phyloP scores from a whole-genome alignment of 2,329 filamentous ascomycete genomes.

The Colletotrichum euphorbiae region DNA sequence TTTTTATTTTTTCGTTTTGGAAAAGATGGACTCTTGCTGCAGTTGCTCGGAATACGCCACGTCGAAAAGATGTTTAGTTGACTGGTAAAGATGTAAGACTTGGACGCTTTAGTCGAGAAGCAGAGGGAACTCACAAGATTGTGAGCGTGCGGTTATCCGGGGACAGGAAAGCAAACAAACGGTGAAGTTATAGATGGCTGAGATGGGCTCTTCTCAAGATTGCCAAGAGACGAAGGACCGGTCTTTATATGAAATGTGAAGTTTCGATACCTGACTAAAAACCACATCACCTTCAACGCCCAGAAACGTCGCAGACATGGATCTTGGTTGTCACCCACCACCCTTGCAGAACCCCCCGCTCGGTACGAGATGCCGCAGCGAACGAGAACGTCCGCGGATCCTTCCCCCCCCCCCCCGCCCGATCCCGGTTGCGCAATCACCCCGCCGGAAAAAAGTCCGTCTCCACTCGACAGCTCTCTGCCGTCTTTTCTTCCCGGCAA shows the following conservation, averaged over 20 bases:
- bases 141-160: neutral
- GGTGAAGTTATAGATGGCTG: neutral
- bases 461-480: neutral
- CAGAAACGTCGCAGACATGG: neutral
- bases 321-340: neutral
- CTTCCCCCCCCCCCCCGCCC: neutral
- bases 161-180: neutral
- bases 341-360: neutral
- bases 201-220: neutral
- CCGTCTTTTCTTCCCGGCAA: neutral
- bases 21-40: no score
- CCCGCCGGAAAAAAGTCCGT: neutral
- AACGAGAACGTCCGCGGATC: neutral
- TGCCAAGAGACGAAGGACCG: neutral
- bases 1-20: no score
- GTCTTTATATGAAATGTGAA: neutral
- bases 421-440: constrained; percentile 4
- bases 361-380: constrained; percentile 5
- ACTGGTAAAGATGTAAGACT: neutral
- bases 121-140: neutral
- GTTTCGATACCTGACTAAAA: constrained; percentile 9
- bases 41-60: neutral
- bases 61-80: no score
- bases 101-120: neutral
- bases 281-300: neutral